Base-by-base conservation (phyloP, 2,329 filamentous ascomycete genomes). In the Sordariomycetes sp. region DNA sequence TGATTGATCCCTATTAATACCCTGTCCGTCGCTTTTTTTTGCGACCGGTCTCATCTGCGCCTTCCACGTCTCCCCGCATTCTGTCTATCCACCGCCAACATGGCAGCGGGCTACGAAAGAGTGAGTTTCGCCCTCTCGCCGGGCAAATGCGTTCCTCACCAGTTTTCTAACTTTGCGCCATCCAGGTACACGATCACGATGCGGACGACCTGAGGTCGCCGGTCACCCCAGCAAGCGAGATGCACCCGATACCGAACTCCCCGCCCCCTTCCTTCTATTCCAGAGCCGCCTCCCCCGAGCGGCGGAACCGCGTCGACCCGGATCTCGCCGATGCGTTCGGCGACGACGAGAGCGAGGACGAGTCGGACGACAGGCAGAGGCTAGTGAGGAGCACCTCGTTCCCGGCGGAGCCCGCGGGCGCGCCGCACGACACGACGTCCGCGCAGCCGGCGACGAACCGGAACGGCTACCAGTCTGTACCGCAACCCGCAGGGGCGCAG, bases 321-420 rank as follows among this genome's bases (percentile, higher is more conserved):
- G 87, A 89, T n/a, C 81, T 99, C 16, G 90, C 89, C 65, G 93
- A 97, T 69, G 91, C 94, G 1, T 99, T 99, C 71, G 93, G 90
- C 69, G 88, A 88, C 64, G 89, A 87, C 61, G 87, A 88, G 62
- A 86, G 86, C 67, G 88, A 88, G 59, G 80, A 89, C 65, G 86
- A 88, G 60, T 78, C 81, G 59, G 90, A 95, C 70, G 90, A 96
- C 71, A 82, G 91, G 64, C 90, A 94, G 73, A 85, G 92, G 63
- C 74, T 97, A 66, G 92, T 97, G 76, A 85, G 89, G 64, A 84
- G 85, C 65, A 85, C 73, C 62, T 74, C 76, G 14, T 67, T 69
- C 55, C 69, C 68, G 6, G 59, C 64, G 18, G 60, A 54, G 50
- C 63, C 34, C 59, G 62, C 53, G 58, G 61, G 60, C 22, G 54